Evolutionary conservation across 169 alveolate genomes (phyloP).

Genomic region (Besnoitia besnoiti): DNA sequence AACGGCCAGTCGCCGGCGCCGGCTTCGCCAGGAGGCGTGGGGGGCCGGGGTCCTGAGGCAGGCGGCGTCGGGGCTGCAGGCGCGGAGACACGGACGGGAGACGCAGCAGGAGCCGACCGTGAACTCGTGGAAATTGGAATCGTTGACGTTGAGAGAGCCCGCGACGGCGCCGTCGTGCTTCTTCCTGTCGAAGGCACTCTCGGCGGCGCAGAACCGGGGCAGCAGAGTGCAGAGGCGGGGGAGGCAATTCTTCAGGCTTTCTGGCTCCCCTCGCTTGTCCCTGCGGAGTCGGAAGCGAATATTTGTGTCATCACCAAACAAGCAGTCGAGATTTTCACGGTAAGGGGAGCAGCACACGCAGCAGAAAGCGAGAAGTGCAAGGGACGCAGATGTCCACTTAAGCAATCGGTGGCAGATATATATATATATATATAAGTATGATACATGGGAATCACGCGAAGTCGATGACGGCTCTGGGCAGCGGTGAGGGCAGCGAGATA

Average conservation of each 20-base stretch:
- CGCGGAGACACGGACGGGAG: not conserved
- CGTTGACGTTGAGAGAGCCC: not conserved
- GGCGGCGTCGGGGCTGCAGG: not conserved
- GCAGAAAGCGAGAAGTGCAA: not conserved
- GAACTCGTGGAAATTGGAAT: not conserved
- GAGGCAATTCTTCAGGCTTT: not conserved
- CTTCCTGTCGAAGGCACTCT: not conserved
- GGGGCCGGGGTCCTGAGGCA: not conserved
- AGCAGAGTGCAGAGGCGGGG: not conserved
- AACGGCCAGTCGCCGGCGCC: not conserved
- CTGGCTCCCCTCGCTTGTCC: slow-evolving; percentile 9
- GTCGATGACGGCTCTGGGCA: too few relatives aligned
- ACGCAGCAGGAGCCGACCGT: not conserved
- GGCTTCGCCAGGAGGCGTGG: not conserved
- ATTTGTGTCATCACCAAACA: not conserved
- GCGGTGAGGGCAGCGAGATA: not conserved
- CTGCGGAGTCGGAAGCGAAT: not conserved
- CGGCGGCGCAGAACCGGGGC: not conserved
- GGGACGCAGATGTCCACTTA: too few relatives aligned
- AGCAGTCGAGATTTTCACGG: not conserved
- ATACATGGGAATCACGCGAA: too few relatives aligned
- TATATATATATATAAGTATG: too few relatives aligned
- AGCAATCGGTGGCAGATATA: too few relatives aligned
- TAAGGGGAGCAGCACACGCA: not conserved
- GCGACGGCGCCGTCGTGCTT: not conserved